Base-by-base conservation (phyloP, 1,139 yeast genomes). In the Hyphopichia pseudoburtonii region DNA sequence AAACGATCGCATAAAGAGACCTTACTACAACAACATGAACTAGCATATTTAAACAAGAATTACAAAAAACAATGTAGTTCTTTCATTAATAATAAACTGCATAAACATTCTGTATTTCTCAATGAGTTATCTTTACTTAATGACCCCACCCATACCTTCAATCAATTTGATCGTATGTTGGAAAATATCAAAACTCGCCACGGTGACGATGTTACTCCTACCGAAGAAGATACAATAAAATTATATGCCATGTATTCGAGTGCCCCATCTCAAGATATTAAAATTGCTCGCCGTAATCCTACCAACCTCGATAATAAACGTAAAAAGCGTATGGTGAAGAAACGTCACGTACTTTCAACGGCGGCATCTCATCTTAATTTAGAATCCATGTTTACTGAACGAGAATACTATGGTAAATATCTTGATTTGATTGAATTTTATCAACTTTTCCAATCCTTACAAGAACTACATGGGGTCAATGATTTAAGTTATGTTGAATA, bases 11-110 rank as follows among this genome's bases (percentile, higher is more conserved):
- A 54, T 30, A 63, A 71, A 41, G 80, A 74, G 44, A 67, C 73
- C 1, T 50, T 78, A 10, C 47, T 80, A 12, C 94, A 86, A 47
- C 81, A 82, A 48, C 86, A 83, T 56, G 97, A 90, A 54, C 67
- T 87, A 3, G 64, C 68, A 14, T 50, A 57, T 33, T 76, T 90
- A 34, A 50, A 76, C 3, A 66, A 71, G 6, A 72, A 76, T 42
- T 80, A 78, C 49, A 55, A 64, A 28, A 56, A 51, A 11, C 71
- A 65, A 35, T 57, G 72, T 29, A 37, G 43, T 4, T 10, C 19
- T 10, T 14, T 34, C 19, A 22, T 31, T 5, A 50, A 45, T 1
- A 41, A 55, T 4, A 43, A 55, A 11, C 41, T 40, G 6, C 45
- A 46, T 22, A 41, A 39, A 14, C 48, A 41, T 8, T 52, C 48